Conservation (phyloP, 306 rosid genomes). For the Fragaria ananassa region DNA sequence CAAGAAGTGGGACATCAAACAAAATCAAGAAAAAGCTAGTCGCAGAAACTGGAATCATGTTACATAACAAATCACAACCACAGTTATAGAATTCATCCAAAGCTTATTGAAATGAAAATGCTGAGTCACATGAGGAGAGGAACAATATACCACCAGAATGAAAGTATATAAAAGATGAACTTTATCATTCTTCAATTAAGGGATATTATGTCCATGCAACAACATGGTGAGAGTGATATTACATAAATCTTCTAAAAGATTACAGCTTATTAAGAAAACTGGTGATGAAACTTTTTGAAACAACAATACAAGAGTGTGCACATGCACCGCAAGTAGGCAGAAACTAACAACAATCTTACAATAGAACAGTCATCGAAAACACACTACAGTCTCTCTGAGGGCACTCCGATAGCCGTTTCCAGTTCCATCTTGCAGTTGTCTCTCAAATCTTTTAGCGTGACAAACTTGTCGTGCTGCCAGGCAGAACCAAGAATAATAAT, state of each 20-base stretch:
- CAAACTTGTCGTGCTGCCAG: conserved; percentile 62
- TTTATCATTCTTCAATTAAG: not conserved
- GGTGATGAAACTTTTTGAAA: not conserved
- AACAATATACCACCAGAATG: not conserved
- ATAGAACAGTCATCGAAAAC: conserved; percentile 15
- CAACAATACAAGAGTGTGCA: conserved; percentile 6
- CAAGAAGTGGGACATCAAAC: not conserved
- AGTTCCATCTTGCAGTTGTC: conserved; percentile 75
- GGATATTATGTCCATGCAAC: not conserved
- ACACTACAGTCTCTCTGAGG: conserved; percentile 42
- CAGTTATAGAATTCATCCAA: not conserved
- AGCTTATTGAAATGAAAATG: conserved; percentile 3
- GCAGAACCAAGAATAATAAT: conserved; percentile 13
- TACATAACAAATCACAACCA: not conserved
- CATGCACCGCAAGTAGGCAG: conserved; percentile 14
- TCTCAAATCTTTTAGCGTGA: conserved; percentile 57
- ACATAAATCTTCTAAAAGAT: not conserved
- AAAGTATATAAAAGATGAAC: not conserved
- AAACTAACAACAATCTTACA: conserved; percentile 38
- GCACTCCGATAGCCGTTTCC: conserved; percentile 44
- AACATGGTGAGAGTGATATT: not conserved
- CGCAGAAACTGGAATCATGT: not conserved
- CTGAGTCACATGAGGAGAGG: not conserved
- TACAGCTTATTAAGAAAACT: conserved; percentile 13
- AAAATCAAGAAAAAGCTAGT: not conserved